Percentiles rank a stretch among this genome's conserved stretches.
Evolutionary conservation across 1,284 basidiomycete species (phyloP).

Genomic region (Ganoderma multipileum): DNA sequence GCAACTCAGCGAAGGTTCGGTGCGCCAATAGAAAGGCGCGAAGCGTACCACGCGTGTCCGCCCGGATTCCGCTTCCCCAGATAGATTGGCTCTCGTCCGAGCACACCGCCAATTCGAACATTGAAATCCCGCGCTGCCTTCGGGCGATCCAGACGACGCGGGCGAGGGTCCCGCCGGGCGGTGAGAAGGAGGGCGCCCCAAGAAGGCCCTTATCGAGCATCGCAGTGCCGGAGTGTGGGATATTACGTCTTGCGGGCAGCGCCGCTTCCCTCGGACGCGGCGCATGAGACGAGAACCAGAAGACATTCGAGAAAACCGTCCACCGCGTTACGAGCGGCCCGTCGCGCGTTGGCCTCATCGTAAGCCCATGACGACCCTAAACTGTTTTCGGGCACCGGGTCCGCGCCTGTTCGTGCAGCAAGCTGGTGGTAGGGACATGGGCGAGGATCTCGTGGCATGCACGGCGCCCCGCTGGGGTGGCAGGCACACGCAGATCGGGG

Average conservation of each 20-base stretch:
- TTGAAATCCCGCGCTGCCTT: conserved; percentile 3
- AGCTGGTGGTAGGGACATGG: neutral
- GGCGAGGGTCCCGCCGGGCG: neutral
- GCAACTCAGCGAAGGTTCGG: conserved; percentile 32
- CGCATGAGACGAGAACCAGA: neutral
- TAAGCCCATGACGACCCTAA: conserved; percentile 4
- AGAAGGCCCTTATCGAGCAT: conserved; percentile 9
- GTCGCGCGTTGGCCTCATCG: neutral
- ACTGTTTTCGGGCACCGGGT: neutral
- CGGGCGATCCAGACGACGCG: neutral
- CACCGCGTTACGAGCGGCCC: conserved; percentile 7
- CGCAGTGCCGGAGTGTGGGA: conserved; percentile 5
- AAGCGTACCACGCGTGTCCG: conserved; percentile 9
- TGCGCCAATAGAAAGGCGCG: conserved; percentile 20
- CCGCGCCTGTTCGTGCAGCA: neutral
- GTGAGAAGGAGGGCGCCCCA: conserved; percentile 2
- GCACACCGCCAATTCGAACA: conserved; percentile 4
- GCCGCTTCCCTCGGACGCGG: neutral
- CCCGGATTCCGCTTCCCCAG: conserved; percentile 21
- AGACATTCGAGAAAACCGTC: neutral
- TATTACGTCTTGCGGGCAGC: neutral
- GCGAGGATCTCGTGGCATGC: neutral
- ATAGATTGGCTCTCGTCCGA: conserved; percentile 3
- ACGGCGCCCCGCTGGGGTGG: neutral
- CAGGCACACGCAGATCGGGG: conserved; percentile 2